phyloP scores from a whole-genome alignment of 2,329 filamentous ascomycete genomes.

The Trichoderma semiorbis region DNA sequence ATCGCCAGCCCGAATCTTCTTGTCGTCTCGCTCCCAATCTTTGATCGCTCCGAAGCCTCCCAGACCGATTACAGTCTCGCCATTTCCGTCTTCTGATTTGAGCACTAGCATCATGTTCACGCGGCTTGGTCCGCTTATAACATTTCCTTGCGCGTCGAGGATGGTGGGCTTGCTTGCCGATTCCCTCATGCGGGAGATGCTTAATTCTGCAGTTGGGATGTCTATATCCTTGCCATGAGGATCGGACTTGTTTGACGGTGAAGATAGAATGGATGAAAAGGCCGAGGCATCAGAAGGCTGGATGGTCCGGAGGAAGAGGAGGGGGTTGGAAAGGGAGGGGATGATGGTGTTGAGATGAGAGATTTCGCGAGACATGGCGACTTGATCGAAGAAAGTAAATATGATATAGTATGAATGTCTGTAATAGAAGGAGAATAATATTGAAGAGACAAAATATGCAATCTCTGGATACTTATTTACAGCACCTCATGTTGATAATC shows the following conservation, averaged over 20 bases:
- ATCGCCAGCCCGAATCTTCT: slow-evolving; percentile 25
- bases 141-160: slow-evolving; percentile 3
- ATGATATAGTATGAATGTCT: not conserved
- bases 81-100: not conserved
- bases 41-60: slow-evolving; percentile 31
- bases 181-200: slow-evolving; percentile 25
- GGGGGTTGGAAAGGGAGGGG: slow-evolving; percentile 24
- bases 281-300: slow-evolving; percentile 22
- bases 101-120: slow-evolving; percentile 28
- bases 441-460: not conserved
- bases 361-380: slow-evolving; percentile 14
- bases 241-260: slow-evolving; percentile 18
- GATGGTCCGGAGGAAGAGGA: slow-evolving; percentile 27
- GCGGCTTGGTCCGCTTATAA: slow-evolving; percentile 25
- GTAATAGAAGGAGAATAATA: not conserved
- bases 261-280: slow-evolving; percentile 27
- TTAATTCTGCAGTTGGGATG: slow-evolving; percentile 15
- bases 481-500: not conserved
- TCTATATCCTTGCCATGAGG: slow-evolving; percentile 21
- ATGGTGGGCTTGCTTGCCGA: slow-evolving; percentile 27
- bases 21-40: slow-evolving; percentile 21
- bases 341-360: slow-evolving; percentile 26
- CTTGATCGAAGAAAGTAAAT: not conserved
- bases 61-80: slow-evolving; percentile 25
- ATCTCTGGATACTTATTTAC: not conserved